Percentiles rank a stretch among this genome's conserved stretches.
Conservation (phyloP, 1,284 basidiomycete species). For the Ustilago loliicola region DNA sequence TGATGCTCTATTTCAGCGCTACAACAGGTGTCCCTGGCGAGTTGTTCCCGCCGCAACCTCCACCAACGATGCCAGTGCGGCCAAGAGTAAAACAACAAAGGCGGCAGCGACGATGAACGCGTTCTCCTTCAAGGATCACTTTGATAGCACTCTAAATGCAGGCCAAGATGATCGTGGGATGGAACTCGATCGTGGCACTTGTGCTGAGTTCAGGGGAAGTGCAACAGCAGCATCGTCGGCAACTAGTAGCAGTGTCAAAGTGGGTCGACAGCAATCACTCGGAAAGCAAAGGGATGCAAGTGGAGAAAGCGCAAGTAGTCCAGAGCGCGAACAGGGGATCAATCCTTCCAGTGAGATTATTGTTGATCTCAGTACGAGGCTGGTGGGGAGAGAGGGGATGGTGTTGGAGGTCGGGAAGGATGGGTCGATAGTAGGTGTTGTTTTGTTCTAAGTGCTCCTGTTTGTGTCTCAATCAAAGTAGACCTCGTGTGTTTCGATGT, state of each 20-base stretch:
- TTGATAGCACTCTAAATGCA: constrained; percentile 32
- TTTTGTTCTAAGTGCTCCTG: constrained; percentile 36
- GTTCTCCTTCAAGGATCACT: constrained; percentile 39
- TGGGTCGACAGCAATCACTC: constrained; percentile 1
- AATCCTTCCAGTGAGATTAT: constrained; percentile 27
- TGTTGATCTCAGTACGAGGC: constrained; percentile 43
- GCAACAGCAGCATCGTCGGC: neutral
- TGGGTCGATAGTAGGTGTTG: constrained; percentile 45
- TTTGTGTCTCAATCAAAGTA: neutral
- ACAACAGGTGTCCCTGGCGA: constrained; percentile 52
- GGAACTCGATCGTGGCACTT: constrained; percentile 51
- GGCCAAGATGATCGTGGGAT: constrained; percentile 40
- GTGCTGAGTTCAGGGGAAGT: constrained; percentile 37
- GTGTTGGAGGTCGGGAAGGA: constrained; percentile 47
- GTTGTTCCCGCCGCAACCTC: constrained; percentile 2
- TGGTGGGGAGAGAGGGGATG: constrained; percentile 42
- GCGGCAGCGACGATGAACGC: neutral
- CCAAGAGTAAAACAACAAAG: constrained; percentile 17
- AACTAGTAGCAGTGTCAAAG: neutral
- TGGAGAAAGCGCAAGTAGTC: constrained; percentile 18
- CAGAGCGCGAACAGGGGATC: constrained; percentile 19
- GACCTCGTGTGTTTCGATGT: neutral
- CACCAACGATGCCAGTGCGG: neutral
- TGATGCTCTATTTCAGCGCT: constrained; percentile 51
- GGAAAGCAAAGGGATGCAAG: neutral